Percentiles rank a stretch among this genome's conserved stretches.
Evolutionary conservation across 441 rosid genomes (phyloP).

Genomic region (Bruguiera hainesii): DNA sequence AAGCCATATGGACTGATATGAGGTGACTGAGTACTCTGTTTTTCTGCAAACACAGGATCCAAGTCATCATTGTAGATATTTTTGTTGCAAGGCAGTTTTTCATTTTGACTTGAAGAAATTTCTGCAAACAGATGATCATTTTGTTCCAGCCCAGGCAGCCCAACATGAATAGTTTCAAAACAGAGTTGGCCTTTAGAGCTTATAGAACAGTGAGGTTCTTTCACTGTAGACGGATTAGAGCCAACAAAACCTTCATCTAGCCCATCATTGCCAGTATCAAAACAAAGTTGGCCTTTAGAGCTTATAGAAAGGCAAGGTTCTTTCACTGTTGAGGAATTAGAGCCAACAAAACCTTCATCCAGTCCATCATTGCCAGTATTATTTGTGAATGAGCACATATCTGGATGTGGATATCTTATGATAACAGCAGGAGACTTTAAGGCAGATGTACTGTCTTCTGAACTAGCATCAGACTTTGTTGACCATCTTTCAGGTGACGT

Average conservation of each 20-base stretch:
- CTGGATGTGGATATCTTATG: slow-evolving; percentile 26
- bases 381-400: slow-evolving; percentile 20
- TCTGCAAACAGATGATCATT: slow-evolving; percentile 24
- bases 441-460: slow-evolving; percentile 22
- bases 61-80: slow-evolving; percentile 27
- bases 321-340: slow-evolving; percentile 19
- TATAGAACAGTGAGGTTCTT: slow-evolving; percentile 31
- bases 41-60: slow-evolving; percentile 22
- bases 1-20: slow-evolving; percentile 31
- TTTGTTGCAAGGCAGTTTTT: slow-evolving; percentile 26
- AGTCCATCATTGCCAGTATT: slow-evolving; percentile 14
- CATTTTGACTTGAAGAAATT: slow-evolving; percentile 25
- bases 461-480: slow-evolving; percentile 22
- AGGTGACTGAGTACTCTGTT: slow-evolving; percentile 31
- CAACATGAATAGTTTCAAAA: slow-evolving; percentile 36
- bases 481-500: slow-evolving; percentile 27
- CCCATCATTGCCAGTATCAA: slow-evolving; percentile 14
- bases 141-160: slow-evolving; percentile 28
- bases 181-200: slow-evolving; percentile 29
- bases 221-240: slow-evolving; percentile 16
- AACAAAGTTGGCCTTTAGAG: slow-evolving; percentile 30
- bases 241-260: slow-evolving; percentile 22
- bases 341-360: slow-evolving; percentile 20
- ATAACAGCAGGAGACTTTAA: slow-evolving; percentile 27
- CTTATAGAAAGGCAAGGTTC: slow-evolving; percentile 31